These are phyloP conservation scores for Chalara sp. DNA, from an alignment of 2,329 filamentous ascomycete species.

Conservation along the genomic window DNA sequence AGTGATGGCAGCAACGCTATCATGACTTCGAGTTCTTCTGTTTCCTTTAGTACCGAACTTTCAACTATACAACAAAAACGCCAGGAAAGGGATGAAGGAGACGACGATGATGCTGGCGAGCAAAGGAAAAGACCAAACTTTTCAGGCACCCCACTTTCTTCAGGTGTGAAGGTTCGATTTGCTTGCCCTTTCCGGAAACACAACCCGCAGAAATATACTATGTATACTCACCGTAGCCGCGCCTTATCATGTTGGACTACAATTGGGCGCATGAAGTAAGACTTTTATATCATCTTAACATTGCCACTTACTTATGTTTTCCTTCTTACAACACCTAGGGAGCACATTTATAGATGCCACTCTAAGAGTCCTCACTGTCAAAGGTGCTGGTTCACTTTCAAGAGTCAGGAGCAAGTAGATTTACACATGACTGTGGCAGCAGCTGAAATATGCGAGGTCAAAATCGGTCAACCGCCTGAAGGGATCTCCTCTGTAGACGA, in stretches of 20 bases:
- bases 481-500: too few species aligned
- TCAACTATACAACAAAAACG: background rate
- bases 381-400: too few species aligned
- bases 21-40: background rate
- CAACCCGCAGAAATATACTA: constrained; percentile 29
- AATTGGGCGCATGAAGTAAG: constrained; percentile 33
- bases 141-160: background rate
- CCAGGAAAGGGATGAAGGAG: background rate
- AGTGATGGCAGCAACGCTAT: background rate
- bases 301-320: background rate
- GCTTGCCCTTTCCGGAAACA: constrained; percentile 36
- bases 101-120: background rate
- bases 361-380: too few species aligned
- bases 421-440: too few species aligned
- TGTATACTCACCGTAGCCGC: constrained; percentile 26
- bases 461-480: too few species aligned
- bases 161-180: constrained; percentile 7
- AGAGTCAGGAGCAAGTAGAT: too few species aligned
- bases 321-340: too few species aligned
- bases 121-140: background rate
- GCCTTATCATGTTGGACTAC: constrained; percentile 32
- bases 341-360: too few species aligned
- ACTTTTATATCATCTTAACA: background rate
- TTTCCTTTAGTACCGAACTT: background rate
- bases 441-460: too few species aligned